Percentiles rank a stretch among this genome's conserved stretches.
Evolutionary conservation across 208 protist species (phyloP).

Genomic region (Wallacemonas rigidus): DNA sequence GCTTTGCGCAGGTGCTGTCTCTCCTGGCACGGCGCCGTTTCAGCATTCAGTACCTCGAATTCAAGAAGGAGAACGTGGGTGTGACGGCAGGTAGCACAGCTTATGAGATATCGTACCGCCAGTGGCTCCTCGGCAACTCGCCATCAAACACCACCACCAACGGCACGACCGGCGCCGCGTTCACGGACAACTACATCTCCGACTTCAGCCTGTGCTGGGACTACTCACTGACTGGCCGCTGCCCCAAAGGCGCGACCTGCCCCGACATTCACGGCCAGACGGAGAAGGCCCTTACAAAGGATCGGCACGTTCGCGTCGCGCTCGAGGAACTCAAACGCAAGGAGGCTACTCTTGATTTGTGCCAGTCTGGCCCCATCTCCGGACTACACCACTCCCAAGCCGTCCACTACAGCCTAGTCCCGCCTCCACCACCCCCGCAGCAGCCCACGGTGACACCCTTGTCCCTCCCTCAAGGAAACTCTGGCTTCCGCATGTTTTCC

Average conservation of each 20-base stretch:
- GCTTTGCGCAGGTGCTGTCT: conserved; percentile 49
- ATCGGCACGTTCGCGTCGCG: conserved; percentile 40
- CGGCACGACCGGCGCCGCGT: conserved; percentile 9
- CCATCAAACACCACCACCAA: background rate
- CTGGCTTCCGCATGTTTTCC: background rate
- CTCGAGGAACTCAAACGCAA: conserved; percentile 46
- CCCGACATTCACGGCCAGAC: conserved; percentile 45
- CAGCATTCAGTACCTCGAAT: conserved; percentile 55
- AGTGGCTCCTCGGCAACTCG: conserved; percentile 42
- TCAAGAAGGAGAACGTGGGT: conserved; percentile 49
- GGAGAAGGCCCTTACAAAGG: conserved; percentile 50
- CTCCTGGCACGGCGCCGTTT: conserved; percentile 42
- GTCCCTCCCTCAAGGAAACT: conserved; percentile 9
- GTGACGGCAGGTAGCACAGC: conserved; percentile 45
- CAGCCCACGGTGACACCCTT: conserved; percentile 13
- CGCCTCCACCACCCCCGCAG: background rate
- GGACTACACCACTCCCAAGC: background rate
- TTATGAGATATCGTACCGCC: conserved; percentile 56
- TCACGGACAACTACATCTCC: conserved; percentile 57
- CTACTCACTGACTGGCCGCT: conserved; percentile 49
- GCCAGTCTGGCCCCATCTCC: background rate
- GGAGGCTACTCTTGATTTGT: conserved; percentile 18
- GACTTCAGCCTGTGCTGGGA: conserved; percentile 52
- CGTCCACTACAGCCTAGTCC: conserved; percentile 1
- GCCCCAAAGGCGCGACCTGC: conserved; percentile 38